Evolutionary conservation across 768 basidiomycete genomes (phyloP).

Genomic region (Tubosaeta sp.): DNA sequence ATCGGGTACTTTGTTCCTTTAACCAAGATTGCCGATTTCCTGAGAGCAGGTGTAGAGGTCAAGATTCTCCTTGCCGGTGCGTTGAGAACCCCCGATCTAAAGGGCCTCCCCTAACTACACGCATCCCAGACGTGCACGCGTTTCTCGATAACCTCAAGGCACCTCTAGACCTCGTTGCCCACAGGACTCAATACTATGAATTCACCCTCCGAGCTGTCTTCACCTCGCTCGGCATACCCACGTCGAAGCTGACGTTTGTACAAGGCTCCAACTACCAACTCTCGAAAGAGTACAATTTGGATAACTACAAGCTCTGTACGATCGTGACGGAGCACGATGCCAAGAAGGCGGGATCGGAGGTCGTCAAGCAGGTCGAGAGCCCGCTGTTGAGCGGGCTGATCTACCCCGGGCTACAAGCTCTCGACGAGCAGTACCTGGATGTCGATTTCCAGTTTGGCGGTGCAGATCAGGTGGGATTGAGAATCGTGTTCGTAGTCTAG

Average conservation of each 20-base stretch:
- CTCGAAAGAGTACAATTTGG: conserved; percentile 85
- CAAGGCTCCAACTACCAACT: conserved; percentile 93
- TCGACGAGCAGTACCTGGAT: conserved; percentile 95
- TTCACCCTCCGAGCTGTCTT: conserved; percentile 79
- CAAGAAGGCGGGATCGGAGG: conserved; percentile 97
- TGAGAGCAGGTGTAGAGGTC: conserved; percentile 88
- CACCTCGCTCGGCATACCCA: conserved; percentile 85
- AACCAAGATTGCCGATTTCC: conserved; percentile 94
- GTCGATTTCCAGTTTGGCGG: conserved; percentile 99
- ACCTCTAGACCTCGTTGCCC: conserved; percentile 82
- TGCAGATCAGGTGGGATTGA: conserved; percentile 77
- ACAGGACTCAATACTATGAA: conserved; percentile 90
- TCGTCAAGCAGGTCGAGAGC: conserved; percentile 95
- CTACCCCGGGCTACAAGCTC: conserved; percentile 94
- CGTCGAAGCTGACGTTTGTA: conserved; percentile 76
- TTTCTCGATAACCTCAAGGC: conserved; percentile 98
- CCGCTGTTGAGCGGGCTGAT: conserved; percentile 87
- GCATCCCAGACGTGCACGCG: conserved; percentile 76
- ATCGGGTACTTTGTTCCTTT: conserved; percentile 96
- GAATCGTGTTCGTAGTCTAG: neutral
- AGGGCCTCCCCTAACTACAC: neutral
- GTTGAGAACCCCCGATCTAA: conserved; percentile 4
- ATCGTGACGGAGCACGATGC: conserved; percentile 94
- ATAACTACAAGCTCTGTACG: conserved; percentile 91
- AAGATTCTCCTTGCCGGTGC: conserved; percentile 77